Percentiles rank a stretch among this genome's conserved stretches.
Evolutionary conservation across 192 early-diverging fungal genomes (phyloP).

Genomic region (Fimicolochytrium jonesii): DNA sequence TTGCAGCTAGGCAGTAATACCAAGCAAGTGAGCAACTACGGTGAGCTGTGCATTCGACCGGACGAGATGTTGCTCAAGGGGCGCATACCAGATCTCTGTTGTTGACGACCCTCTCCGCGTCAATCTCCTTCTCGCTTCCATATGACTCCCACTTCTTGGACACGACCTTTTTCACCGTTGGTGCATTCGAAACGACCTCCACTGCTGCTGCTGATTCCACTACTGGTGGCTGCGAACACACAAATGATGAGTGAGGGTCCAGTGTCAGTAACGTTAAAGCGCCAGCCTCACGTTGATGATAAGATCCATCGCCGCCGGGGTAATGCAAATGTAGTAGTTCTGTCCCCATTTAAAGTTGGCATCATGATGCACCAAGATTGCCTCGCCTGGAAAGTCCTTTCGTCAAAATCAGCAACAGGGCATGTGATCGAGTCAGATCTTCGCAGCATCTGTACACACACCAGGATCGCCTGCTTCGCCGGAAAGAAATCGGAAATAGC

Average conservation of each 20-base stretch:
- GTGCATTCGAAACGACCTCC: not conserved
- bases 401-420: not conserved
- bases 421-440: not conserved
- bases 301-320: slow-evolving; percentile 35
- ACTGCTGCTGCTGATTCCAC: not conserved
- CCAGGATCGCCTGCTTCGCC: slow-evolving; percentile 44
- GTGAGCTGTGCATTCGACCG: no score
- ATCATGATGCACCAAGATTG: slow-evolving; percentile 53
- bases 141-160: slow-evolving; percentile 45
- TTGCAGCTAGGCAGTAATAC: slow-evolving; percentile 22
- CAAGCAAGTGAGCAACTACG: not conserved
- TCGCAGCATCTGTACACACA: slow-evolving; percentile 2
- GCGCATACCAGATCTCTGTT: slow-evolving; percentile 39
- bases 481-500: slow-evolving; percentile 59
- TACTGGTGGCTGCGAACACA: not conserved
- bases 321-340: slow-evolving; percentile 52
- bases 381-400: slow-evolving; percentile 53
- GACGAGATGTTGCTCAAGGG: no score
- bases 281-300: slow-evolving; percentile 36
- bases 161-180: slow-evolving; percentile 21
- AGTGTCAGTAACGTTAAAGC: not conserved
- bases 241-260: no score
- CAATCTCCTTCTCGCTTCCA: slow-evolving; percentile 64
- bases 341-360: slow-evolving; percentile 53
- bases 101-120: slow-evolving; percentile 43